Percentiles rank a stretch among this genome's conserved stretches.
Conservation (phyloP, 2,329 filamentous ascomycete species). For the Ceratocystis eucalypticola region DNA sequence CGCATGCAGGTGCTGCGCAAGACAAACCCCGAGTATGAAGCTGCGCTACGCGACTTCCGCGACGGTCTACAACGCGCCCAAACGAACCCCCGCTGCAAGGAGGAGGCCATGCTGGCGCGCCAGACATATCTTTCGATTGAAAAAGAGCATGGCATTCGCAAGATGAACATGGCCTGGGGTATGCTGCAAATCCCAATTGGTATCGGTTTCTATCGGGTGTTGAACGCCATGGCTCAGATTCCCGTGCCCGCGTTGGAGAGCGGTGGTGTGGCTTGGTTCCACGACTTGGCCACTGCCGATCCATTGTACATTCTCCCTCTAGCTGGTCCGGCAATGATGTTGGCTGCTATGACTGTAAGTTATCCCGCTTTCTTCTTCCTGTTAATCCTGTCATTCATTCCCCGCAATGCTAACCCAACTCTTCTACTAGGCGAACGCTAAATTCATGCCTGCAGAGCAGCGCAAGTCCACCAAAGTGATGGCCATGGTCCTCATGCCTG, state of each 20-base stretch:
- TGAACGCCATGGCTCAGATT: conserved; percentile 59
- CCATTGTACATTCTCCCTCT: conserved; percentile 65
- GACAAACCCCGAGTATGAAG: conserved; percentile 39
- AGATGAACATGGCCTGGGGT: conserved; percentile 28
- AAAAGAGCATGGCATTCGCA: conserved; percentile 28
- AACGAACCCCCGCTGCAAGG: conserved; percentile 23
- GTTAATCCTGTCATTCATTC: not conserved
- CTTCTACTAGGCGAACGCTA: conserved; percentile 27
- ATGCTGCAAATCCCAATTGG: conserved; percentile 49
- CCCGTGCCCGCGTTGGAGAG: conserved; percentile 67
- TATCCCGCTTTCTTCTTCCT: not conserved
- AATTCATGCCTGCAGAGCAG: conserved; percentile 26
- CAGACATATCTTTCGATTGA: conserved; percentile 19
- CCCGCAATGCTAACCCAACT: conserved; percentile 19
- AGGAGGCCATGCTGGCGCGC: conserved; percentile 24
- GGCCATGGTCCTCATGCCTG: conserved; percentile 31
- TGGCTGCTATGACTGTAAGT: conserved; percentile 39
- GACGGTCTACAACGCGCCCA: conserved; percentile 36
- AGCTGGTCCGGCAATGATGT: conserved; percentile 42
- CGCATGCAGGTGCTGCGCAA: conserved; percentile 44
- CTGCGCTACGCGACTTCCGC: conserved; percentile 28
- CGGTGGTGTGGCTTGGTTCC: conserved; percentile 64
- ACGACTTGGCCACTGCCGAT: conserved; percentile 61
- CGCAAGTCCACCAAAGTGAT: conserved; percentile 31
- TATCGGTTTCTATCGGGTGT: conserved; percentile 65